A percentile compares a stretch with the other conserved stretches of the same genome.
These are phyloP conservation scores for Colletotrichum euphorbiae DNA, from an alignment of 2,329 filamentous ascomycete genomes.

Conservation along the genomic window DNA sequence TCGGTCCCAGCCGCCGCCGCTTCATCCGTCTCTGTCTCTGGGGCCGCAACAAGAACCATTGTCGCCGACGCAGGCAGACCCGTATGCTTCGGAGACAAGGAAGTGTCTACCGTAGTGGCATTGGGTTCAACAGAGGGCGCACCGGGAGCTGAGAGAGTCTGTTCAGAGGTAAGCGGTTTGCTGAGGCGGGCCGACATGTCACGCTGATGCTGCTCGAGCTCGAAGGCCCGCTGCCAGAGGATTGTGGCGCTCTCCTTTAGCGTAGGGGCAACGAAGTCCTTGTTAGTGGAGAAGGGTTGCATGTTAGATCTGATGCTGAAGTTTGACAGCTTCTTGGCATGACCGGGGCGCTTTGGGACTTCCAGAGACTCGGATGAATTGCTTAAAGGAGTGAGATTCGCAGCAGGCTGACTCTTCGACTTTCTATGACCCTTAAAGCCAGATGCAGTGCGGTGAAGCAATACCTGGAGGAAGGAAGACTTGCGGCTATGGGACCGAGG, in stretches of 20 bases:
- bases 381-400: background rate
- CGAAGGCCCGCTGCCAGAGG: conserved; percentile 46
- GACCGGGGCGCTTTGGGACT: conserved; percentile 11
- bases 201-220: conserved; percentile 42
- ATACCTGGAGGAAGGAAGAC: conserved; percentile 22
- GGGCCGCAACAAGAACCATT: background rate
- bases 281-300: background rate
- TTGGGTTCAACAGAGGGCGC: background rate
- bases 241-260: conserved; percentile 43
- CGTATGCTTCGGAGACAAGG: background rate
- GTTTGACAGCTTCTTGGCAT: conserved; percentile 39
- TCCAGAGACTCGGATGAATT: conserved; percentile 6
- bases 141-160: conserved; percentile 7
- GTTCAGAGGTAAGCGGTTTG: conserved; percentile 21
- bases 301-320: conserved; percentile 39
- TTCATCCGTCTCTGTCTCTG: background rate
- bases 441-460: conserved; percentile 14
- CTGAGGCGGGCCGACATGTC: conserved; percentile 7
- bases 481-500: background rate
- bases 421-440: conserved; percentile 18
- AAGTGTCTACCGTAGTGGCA: background rate
- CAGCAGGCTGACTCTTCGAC: conserved; percentile 30
- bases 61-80: background rate
- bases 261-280: conserved; percentile 31
- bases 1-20: background rate